A percentile compares a stretch with the other conserved stretches of the same genome.
Conservation (phyloP, 2,329 filamentous ascomycete genomes). For the Aureobasidium sp. region DNA sequence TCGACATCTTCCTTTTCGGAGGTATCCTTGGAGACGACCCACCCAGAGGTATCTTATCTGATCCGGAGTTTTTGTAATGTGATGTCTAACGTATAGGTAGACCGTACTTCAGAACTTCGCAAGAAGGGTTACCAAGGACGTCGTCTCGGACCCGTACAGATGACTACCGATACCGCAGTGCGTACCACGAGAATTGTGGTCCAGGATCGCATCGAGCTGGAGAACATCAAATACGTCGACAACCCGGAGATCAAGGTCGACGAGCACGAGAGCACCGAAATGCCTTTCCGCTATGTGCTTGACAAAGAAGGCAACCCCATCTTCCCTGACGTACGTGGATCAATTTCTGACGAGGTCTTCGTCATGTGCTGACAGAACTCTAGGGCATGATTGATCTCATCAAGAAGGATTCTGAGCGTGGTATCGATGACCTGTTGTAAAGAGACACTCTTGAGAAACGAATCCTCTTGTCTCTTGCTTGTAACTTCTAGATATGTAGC, state of each 20-base stretch:
- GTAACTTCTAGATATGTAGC: too few relatives aligned
- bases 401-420: slow-evolving; percentile 86
- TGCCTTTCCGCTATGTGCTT: slow-evolving; percentile 95
- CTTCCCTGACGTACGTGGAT: slow-evolving; percentile 68
- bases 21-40: slow-evolving; percentile 95
- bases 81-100: slow-evolving; percentile 36
- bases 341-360: slow-evolving; percentile 7
- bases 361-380: slow-evolving; percentile 8
- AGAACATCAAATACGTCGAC: slow-evolving; percentile 74
- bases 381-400: slow-evolving; percentile 94
- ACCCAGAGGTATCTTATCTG: slow-evolving; percentile 58
- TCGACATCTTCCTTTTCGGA: slow-evolving; percentile 91
- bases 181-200: slow-evolving; percentile 85
- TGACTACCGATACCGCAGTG: slow-evolving; percentile 97
- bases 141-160: slow-evolving; percentile 82
- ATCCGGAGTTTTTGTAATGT: neutral
- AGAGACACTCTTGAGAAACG: neutral
- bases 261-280: slow-evolving; percentile 87
- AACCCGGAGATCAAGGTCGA: slow-evolving; percentile 84
- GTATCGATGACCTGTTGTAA: slow-evolving; percentile 74
- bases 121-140: slow-evolving; percentile 88
- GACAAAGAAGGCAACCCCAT: slow-evolving; percentile 62
- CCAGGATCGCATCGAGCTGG: slow-evolving; percentile 69
- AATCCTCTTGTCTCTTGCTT: neutral
- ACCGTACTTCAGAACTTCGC: slow-evolving; percentile 89